Percentiles rank a stretch among this genome's conserved stretches.
phyloP scores from a whole-genome alignment of 1,139 yeast genomes.

The Geotrichum siamense region DNA sequence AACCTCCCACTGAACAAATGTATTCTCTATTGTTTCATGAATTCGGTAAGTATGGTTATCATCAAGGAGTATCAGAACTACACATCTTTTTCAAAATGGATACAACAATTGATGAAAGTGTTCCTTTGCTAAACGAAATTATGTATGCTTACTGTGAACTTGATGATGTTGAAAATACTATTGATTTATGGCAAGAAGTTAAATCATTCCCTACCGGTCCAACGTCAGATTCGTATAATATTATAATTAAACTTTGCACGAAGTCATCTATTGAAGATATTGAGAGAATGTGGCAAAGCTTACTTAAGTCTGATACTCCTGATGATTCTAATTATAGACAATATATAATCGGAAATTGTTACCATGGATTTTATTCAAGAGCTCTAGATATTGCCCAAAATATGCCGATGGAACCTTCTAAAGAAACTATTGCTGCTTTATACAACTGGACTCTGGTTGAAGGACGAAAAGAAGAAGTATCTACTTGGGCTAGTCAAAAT shows the following conservation, averaged over 20 bases:
- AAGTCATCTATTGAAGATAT: constrained; percentile 54
- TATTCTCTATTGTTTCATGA: constrained; percentile 54
- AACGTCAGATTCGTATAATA: constrained; percentile 62
- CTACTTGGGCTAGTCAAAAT: constrained; percentile 46
- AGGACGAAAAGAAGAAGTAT: constrained; percentile 43
- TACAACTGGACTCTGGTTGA: constrained; percentile 56
- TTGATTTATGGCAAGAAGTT: constrained; percentile 56
- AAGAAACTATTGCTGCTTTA: constrained; percentile 48
- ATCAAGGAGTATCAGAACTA: constrained; percentile 60
- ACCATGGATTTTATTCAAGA: constrained; percentile 53
- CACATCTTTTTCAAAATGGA: constrained; percentile 66
- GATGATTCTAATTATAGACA: constrained; percentile 52
- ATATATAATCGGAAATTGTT: constrained; percentile 66
- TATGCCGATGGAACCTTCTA: constrained; percentile 44
- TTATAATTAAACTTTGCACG: constrained; percentile 63
- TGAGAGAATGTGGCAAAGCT: constrained; percentile 54
- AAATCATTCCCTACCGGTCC: constrained; percentile 46
- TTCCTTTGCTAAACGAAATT: constrained; percentile 52
- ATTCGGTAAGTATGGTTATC: constrained; percentile 54
- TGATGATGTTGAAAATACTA: constrained; percentile 52
- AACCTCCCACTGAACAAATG: constrained; percentile 61
- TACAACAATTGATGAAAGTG: constrained; percentile 49
- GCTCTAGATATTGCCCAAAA: constrained; percentile 50
- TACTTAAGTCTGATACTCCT: constrained; percentile 49
- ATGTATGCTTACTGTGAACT: constrained; percentile 61